Conservation (phyloP, 129 eudicot species). For the Centaurea solstitialis region DNA sequence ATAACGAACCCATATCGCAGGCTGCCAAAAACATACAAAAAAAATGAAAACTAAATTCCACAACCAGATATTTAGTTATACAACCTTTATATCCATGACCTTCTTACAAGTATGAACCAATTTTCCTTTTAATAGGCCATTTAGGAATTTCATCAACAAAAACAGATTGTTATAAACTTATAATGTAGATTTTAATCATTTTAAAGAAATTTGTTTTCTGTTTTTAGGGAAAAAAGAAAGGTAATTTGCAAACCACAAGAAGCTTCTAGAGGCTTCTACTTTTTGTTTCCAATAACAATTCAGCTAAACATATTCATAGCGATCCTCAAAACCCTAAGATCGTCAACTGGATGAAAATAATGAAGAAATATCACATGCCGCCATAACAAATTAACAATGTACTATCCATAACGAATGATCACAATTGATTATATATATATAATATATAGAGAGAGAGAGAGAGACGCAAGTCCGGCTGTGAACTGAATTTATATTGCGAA, state of each 20-base stretch:
- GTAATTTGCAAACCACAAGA: not conserved
- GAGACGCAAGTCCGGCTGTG: too few species aligned
- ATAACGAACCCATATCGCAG: constrained; percentile 12
- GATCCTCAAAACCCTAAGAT: constrained; percentile 15
- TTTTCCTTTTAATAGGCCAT: not conserved
- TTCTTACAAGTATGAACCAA: not conserved
- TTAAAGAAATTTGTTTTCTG: too few species aligned
- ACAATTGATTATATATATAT: too few species aligned
- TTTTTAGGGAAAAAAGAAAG: too few species aligned
- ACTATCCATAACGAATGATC: too few species aligned
- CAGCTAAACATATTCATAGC: not conserved
- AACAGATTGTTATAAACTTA: not conserved
- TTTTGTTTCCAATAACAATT: not conserved
- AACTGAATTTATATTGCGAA: too few species aligned
- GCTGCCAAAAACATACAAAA: not conserved
- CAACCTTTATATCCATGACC: not conserved
- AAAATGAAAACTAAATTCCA: not conserved
- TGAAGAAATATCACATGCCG: not conserved
- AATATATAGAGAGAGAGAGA: too few species aligned
- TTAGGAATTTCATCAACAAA: too few species aligned
- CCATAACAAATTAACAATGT: not conserved
- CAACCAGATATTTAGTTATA: not conserved
- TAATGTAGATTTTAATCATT: too few species aligned
- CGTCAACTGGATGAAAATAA: not conserved
- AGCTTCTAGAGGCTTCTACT: not conserved